These are phyloP conservation scores for Phaseolus lunatus DNA, from an alignment of 306 rosid species.

Conservation along the genomic window DNA sequence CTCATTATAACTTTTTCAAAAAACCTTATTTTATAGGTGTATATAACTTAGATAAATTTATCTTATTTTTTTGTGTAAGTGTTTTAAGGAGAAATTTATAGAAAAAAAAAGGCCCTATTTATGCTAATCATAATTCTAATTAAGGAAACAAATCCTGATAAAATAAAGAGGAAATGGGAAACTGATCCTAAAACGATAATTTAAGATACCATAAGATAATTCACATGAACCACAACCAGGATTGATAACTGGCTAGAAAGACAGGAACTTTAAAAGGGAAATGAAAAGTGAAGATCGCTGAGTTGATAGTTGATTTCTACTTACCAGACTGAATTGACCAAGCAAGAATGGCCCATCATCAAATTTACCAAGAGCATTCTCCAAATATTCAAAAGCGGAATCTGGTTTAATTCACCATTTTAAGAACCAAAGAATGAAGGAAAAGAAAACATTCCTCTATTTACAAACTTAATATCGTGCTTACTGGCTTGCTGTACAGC, in stretches of 20 bases:
- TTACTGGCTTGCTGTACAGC: constrained; percentile 55
- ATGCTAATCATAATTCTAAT: no score
- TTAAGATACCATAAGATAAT: background rate
- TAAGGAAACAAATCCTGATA: background rate
- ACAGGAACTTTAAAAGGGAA: background rate
- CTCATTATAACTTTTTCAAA: no score
- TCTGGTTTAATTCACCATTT: constrained; percentile 47
- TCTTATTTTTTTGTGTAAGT: no score
- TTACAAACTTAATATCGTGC: constrained; percentile 35
- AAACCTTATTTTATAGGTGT: no score
- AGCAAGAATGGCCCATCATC: constrained; percentile 81
- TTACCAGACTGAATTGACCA: constrained; percentile 77
- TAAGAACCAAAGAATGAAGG: background rate
- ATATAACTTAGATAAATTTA: no score
- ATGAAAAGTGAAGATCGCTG: background rate
- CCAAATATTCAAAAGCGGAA: constrained; percentile 75
- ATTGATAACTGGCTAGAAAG: background rate
- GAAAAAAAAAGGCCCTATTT: no score
- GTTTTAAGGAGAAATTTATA: no score
- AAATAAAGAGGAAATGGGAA: background rate
- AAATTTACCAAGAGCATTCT: constrained; percentile 73
- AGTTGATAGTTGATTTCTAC: constrained; percentile 37
- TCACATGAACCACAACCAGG: constrained; percentile 11
- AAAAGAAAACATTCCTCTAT: background rate
- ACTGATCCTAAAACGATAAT: background rate